Percentiles rank a stretch among this genome's conserved stretches.
phyloP scores from a whole-genome alignment of 2,329 filamentous ascomycete species.

The Colletotrichum sp. region DNA sequence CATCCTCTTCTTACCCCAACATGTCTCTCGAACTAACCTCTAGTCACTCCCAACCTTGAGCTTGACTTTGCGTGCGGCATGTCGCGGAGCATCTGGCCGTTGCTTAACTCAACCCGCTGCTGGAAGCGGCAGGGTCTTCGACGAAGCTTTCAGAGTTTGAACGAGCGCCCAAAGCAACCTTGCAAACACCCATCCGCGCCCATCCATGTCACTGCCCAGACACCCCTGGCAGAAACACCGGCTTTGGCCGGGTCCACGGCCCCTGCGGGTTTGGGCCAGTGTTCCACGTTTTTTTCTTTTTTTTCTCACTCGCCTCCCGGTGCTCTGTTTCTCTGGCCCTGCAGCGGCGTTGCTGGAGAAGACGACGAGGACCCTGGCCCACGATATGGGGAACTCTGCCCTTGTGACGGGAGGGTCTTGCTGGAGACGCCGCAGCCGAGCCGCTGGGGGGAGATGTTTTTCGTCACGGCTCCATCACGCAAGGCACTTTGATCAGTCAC shows the following conservation, averaged over 20 bases:
- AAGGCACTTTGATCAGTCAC: neutral
- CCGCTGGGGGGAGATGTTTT: neutral
- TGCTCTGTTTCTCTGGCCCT: neutral
- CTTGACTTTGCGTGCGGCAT: neutral
- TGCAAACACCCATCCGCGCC: neutral
- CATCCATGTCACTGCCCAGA: neutral
- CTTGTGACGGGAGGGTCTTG: neutral
- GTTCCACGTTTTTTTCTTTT: neutral
- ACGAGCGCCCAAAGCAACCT: constrained; percentile 3
- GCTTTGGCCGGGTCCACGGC: constrained; percentile 5
- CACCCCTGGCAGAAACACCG: constrained; percentile 3
- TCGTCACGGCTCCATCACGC: constrained; percentile 1
- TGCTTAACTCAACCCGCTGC: neutral
- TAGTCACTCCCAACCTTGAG: neutral
- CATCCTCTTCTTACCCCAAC: neutral
- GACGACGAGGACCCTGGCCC: neutral
- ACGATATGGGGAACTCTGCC: neutral
- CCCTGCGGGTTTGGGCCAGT: neutral
- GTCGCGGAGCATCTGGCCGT: neutral
- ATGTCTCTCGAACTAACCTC: neutral
- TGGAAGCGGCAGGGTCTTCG: neutral
- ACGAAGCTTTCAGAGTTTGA: neutral
- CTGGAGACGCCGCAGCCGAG: neutral
- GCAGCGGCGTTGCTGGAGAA: neutral
- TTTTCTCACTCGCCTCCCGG: neutral